Evolutionary conservation across 2,329 filamentous ascomycete genomes (phyloP), one percentile per base, ranked within the genome.

Genomic region (Hyphodiscus sp.): DNA sequence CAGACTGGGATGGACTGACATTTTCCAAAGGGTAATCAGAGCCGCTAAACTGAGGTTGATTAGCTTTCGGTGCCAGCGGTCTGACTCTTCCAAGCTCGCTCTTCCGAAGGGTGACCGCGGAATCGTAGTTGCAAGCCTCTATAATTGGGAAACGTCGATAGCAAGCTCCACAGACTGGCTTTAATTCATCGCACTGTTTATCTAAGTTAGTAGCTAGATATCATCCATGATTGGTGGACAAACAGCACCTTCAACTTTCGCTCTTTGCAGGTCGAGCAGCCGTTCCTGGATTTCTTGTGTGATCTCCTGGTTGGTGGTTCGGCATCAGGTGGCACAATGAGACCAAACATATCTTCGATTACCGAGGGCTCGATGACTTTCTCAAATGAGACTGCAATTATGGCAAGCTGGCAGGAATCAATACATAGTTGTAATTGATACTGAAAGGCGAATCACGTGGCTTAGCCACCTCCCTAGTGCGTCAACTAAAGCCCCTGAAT

Each of bases 211-310:
- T 19, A 15, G 26, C 41, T 10, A n/a, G 33, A 38, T 2, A 38
- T 9, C 11, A 7, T 7, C 45, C 26, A 10, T 18, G 43, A 29
- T 42, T 10, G 19, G 16, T 8, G 20, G 43, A 19, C 8, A 46
- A 8, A 33, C 33, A 26, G 4, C 47, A 59, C 60, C 50, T 60
- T 63, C 3, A 63, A 53, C 49, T 60, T 62, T 10, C 58, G 44
- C 23, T 47, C 41, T 33, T 63, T 63, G 45, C 60, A 63, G 3
- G 51, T 57, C 15, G 45, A 11, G 20, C 60, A 63, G 13, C 61
- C 61, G 1, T 44, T 44, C 20, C 57, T 45, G 2, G 56, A 57
- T 44, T 64, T 63, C 41, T 58, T 57, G 48, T 61, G 61, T 5
- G 56, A 50, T 19, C 57, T 45, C 10, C 58, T 51, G 2, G 48